These are phyloP conservation scores for Metschnikowia matae DNA, from an alignment of 805 yeast species.

Conservation along the genomic window DNA sequence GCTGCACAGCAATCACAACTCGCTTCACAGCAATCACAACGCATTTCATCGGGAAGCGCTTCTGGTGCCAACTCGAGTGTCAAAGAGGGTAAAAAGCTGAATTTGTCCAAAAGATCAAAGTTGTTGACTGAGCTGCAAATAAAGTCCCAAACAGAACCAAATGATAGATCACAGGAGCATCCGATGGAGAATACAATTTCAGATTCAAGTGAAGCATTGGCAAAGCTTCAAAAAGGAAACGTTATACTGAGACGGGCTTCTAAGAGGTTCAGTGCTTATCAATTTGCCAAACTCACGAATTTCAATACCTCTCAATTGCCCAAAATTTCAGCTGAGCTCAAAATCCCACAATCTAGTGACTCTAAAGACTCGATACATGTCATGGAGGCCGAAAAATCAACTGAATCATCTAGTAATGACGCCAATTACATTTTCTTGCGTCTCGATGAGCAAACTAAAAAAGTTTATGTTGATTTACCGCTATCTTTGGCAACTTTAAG, in stretches of 20 bases:
- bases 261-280: slow-evolving; percentile 89
- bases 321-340: slow-evolving; percentile 9
- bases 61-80: background rate
- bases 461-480: slow-evolving; percentile 43
- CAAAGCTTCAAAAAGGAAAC: slow-evolving; percentile 76
- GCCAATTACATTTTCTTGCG: slow-evolving; percentile 43
- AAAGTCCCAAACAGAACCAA: background rate
- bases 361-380: background rate
- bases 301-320: slow-evolving; percentile 16
- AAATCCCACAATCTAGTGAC: background rate
- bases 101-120: background rate
- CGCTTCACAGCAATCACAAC: background rate
- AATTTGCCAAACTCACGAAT: slow-evolving; percentile 70
- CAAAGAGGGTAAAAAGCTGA: background rate
- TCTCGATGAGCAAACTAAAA: slow-evolving; percentile 52
- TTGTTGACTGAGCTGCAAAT: slow-evolving; percentile 1
- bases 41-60: background rate
- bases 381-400: background rate
- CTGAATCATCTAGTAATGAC: background rate
- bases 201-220: slow-evolving; percentile 53
- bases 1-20: slow-evolving; percentile 4
- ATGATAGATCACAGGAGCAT: background rate
- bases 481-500: slow-evolving; percentile 53
- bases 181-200: slow-evolving; percentile 1
- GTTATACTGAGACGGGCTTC: slow-evolving; percentile 90